Base-by-base conservation (phyloP, 176 grass and related monocot species). In the Tillandsia leiboldiana region DNA sequence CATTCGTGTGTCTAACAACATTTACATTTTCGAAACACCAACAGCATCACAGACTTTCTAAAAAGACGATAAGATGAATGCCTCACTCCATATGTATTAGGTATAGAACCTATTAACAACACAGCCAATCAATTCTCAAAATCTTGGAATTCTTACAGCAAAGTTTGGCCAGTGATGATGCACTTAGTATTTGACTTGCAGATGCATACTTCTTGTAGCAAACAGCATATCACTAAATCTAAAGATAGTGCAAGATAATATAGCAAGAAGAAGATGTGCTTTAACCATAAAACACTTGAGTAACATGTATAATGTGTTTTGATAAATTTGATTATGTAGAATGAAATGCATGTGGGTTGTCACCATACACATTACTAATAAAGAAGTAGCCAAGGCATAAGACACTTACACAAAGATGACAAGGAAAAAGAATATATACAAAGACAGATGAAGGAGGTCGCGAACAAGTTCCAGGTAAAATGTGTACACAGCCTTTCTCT, bases 351-450 rank as follows among this genome's bases (percentile, higher is more conserved):
- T 42, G 33, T 0, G 4, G 33, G 33, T 42, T 42, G 4, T 42
- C 3, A 42, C 4, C 33, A 20, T 61, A 61, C 15, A 56, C 18
- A 61, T n/a, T 61, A n/a, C 7, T 42, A 42, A 42, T 7, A 42
- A 42, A 42, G 7, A 42, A 23, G 7, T 18, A 61, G 17, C 56
- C 8, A 61, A 61, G 56, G 56, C 56, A 61, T 23, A 61, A 61
- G 56, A 51, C 82, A 85, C 94, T 97, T 87, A 92, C 94, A 87
- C 42, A 74, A 92, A 97, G 66, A 97, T 91, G 53, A 86, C 83
- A 77, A 93, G 62, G 89, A 97, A 97, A 73, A 97, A 97, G 13
- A 97, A 74, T 84, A 97, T 93, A 77, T 97, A 97, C 63, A 97
- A 69, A 73, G 94, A 92, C 53, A 97, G 71, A 77, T 93, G 94